phyloP scores from a whole-genome alignment of 441 rosid genomes.

The Rhodomyrtus psidioides region DNA sequence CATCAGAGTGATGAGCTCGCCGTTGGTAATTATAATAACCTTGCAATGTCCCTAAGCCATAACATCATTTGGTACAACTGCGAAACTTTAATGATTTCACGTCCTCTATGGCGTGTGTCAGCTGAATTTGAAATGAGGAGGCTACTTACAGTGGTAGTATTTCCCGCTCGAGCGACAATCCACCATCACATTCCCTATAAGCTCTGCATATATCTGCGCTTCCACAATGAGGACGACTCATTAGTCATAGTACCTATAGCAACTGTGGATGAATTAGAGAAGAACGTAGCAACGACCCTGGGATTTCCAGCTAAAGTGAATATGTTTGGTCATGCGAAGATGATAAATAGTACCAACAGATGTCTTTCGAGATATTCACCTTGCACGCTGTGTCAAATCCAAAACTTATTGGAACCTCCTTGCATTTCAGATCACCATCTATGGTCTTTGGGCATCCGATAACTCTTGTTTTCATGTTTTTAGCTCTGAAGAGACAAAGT shows the following conservation, averaged over 20 bases:
- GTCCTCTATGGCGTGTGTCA: background rate
- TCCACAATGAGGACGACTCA: background rate
- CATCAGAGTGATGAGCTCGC: background rate
- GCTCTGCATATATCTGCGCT: background rate
- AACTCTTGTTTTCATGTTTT: conserved; percentile 76
- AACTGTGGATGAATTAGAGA: background rate
- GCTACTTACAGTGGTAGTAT: conserved; percentile 4
- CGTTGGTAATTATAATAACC: background rate
- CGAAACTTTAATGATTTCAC: background rate
- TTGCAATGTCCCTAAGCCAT: background rate
- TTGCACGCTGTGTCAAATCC: conserved; percentile 99
- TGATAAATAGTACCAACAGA: background rate
- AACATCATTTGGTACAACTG: background rate
- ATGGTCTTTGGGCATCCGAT: conserved; percentile 99
- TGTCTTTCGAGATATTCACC: conserved; percentile 28
- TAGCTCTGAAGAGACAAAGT: conserved; percentile 32
- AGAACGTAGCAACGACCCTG: background rate
- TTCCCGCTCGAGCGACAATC: conserved; percentile 2
- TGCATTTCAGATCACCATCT: conserved; percentile 97
- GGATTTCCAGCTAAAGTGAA: background rate
- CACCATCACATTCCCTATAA: background rate
- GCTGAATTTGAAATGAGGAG: background rate
- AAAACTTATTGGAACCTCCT: conserved; percentile 96
- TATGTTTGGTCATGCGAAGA: background rate
- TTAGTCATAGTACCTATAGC: background rate